Base-by-base conservation (phyloP, 495 filamentous ascomycete genomes). In the Penicillium lividum region DNA sequence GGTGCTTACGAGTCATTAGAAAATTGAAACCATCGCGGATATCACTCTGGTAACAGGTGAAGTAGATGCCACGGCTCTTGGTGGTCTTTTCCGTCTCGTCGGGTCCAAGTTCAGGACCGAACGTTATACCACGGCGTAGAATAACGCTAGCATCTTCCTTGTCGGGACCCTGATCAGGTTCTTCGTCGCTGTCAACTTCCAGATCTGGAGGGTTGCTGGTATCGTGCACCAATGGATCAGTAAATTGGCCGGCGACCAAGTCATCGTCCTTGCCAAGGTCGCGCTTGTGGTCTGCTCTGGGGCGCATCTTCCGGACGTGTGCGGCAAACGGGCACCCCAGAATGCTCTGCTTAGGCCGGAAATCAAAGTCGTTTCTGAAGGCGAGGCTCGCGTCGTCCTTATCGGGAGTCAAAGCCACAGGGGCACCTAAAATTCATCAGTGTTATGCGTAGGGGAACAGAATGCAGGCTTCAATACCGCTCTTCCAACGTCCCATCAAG, bases 401-500 rank as follows among this genome's bases (percentile, higher is more conserved):
- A 1, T 57, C 59, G 13, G 54, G 15, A 28, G 46, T 51, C 4
- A 62, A 51, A 7, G 54, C 57, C 34, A 64, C 54, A 5, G 63
- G 58, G 5, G 58, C 36, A 1, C 56, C 58, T 63, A 47, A 16
- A 46, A 28, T 46, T 9, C 27, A 28, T n/a, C 18, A 54, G 22
- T 13, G 42, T 49, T 47, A 7, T 7, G 30, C 22, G 18, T 48
- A 31, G 33, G 13, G 40, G 8, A 31, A 28, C 8, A 6, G 11
- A 10, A 13, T 25, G 1, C 16, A 11, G 34, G 22, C 11, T 34
- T 33, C 18, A 10, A 18, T 49, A 76, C 73, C 73, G 25, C 61
- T 76, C 57, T 67, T 71, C 73, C 73, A 76, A 51, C 71, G 50
- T 11, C 73, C 73, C 59, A 76, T 70, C 50, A 76, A 30, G 36